Percentiles rank a stretch among this genome's conserved stretches.
Evolutionary conservation across 2,329 filamentous ascomycete species (phyloP).

Genomic region (Monosporascus cannonballus): DNA sequence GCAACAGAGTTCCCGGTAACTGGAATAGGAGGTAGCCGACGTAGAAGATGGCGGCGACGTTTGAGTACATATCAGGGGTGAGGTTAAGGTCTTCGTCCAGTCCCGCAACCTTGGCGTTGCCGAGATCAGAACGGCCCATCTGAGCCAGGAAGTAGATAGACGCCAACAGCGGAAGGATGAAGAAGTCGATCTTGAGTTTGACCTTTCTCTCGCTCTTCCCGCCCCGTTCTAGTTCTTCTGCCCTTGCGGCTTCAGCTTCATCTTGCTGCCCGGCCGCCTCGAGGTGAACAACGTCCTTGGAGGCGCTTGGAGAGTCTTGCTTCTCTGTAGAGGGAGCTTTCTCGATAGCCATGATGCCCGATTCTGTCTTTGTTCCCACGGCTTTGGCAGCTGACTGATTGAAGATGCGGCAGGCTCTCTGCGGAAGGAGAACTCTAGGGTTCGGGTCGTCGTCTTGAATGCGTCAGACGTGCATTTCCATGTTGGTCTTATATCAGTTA

Average conservation of each 20-base stretch:
- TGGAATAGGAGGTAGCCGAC: slow-evolving; percentile 17
- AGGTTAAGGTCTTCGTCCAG: slow-evolving; percentile 14
- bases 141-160: background rate
- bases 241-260: background rate
- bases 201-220: background rate
- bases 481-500: too few relatives aligned
- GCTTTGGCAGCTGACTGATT: background rate
- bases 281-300: background rate
- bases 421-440: too few relatives aligned
- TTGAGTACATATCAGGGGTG: slow-evolving; percentile 12
- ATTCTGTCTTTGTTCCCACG: background rate
- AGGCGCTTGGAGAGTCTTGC: background rate
- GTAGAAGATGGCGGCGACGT: slow-evolving; percentile 14
- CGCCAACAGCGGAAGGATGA: background rate
- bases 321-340: background rate
- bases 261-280: background rate
- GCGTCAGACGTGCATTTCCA: too few relatives aligned
- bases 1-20: slow-evolving; percentile 17
- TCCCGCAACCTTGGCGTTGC: slow-evolving; percentile 19
- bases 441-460: too few relatives aligned
- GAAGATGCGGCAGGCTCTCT: background rate
- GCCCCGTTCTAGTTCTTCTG: background rate
- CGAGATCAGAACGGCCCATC: slow-evolving; percentile 18
- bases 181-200: background rate
- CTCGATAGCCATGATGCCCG: background rate